Evolutionary conservation across 805 yeast genomes (phyloP).

Genomic region (Helenozyma rhizophorensis): DNA sequence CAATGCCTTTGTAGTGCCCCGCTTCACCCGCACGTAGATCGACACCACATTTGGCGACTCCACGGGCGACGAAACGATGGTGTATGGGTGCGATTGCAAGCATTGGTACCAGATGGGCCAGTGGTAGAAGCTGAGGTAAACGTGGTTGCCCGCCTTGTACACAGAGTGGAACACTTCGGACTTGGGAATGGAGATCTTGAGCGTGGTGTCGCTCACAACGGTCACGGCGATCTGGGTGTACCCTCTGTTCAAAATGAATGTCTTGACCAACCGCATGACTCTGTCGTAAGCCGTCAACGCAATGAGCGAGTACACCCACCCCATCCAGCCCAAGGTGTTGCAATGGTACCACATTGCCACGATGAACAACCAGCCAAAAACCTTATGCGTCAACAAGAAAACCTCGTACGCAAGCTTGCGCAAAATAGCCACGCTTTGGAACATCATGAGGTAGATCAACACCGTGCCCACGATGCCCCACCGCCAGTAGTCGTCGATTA

Average conservation of each 20-base stretch:
- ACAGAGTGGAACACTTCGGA: slow-evolving; percentile 9
- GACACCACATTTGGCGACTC: slow-evolving; percentile 8
- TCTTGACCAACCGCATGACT: slow-evolving; percentile 9
- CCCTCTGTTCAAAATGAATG: slow-evolving; percentile 14
- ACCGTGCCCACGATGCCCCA: slow-evolving; percentile 16
- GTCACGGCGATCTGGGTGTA: slow-evolving; percentile 5
- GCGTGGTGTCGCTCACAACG: slow-evolving; percentile 9
- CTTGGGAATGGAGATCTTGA: slow-evolving; percentile 14
- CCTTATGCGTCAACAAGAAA: slow-evolving; percentile 12
- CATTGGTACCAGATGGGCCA: slow-evolving; percentile 17
- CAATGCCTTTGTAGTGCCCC: slow-evolving; percentile 11
- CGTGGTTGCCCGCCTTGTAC: slow-evolving; percentile 13
- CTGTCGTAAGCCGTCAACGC: slow-evolving; percentile 14
- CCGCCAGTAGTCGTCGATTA: slow-evolving; percentile 14
- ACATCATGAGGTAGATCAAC: slow-evolving; percentile 12
- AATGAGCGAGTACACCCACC: slow-evolving; percentile 16
- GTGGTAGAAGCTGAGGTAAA: slow-evolving; percentile 14
- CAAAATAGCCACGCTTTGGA: slow-evolving; percentile 11
- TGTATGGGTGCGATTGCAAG: slow-evolving; percentile 16
- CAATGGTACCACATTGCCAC: slow-evolving; percentile 19
- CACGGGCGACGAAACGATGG: slow-evolving; percentile 12
- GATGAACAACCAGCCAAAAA: slow-evolving; percentile 15
- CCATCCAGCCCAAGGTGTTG: slow-evolving; percentile 16
- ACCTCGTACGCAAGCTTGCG: slow-evolving; percentile 12
- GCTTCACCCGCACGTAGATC: slow-evolving; percentile 14